phyloP scores from a whole-genome alignment of 371 early-diverging fungal genomes.

The Actinomortierella wolfii region DNA sequence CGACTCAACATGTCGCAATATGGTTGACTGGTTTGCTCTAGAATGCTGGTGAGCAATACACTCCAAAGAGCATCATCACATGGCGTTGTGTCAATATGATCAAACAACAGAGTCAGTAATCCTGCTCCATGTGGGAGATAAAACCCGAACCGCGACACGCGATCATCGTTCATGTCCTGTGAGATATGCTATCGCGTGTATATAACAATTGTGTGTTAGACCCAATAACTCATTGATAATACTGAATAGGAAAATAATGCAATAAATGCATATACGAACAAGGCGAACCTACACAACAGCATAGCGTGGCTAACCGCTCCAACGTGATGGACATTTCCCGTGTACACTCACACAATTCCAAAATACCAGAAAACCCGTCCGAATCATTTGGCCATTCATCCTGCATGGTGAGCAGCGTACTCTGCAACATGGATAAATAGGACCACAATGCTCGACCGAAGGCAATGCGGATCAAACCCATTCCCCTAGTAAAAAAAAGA shows the following conservation, averaged over 20 bases:
- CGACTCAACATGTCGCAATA: conserved; percentile 53
- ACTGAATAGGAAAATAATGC: background rate
- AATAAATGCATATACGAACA: conserved; percentile 3
- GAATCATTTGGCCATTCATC: conserved; percentile 14
- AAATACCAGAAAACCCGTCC: conserved; percentile 17
- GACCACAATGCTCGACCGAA: conserved; percentile 54
- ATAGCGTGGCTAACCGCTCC: conserved; percentile 34
- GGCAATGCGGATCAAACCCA: conserved; percentile 53
- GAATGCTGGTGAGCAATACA: conserved; percentile 44
- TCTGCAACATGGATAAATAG: conserved; percentile 48
- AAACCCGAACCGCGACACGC: conserved; percentile 27
- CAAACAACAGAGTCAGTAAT: conserved; percentile 47
- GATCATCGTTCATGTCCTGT: conserved; percentile 4
- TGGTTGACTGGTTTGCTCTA: conserved; percentile 54
- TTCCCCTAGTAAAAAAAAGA: conserved; percentile 26
- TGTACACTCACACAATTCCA: conserved; percentile 46
- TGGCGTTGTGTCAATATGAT: conserved; percentile 42
- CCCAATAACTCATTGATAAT: background rate
- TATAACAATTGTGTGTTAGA: background rate
- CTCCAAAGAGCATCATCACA: conserved; percentile 47
- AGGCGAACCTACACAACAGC: conserved; percentile 29
- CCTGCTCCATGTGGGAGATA: conserved; percentile 52
- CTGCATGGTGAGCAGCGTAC: conserved; percentile 39
- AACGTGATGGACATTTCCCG: conserved; percentile 26
- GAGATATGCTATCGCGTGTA: conserved; percentile 10